These are phyloP conservation scores for Centrapalus pauciflorus DNA, from an alignment of 129 eudicot species.

Conservation along the genomic window DNA sequence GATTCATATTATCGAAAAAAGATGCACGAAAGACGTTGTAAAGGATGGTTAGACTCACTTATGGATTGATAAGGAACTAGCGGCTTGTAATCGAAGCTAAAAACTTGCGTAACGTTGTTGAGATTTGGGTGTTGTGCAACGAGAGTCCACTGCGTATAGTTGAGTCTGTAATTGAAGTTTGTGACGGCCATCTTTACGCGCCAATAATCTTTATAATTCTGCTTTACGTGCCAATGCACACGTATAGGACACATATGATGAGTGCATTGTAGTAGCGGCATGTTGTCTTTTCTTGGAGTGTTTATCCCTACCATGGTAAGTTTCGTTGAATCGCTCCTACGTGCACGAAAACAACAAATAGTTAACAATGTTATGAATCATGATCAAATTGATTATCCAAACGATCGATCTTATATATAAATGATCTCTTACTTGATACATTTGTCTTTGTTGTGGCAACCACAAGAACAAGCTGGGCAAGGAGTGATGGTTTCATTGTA, in stretches of 20 bases:
- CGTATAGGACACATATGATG: constrained; percentile 90
- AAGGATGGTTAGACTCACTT: constrained; percentile 39
- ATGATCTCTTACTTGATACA: constrained; percentile 52
- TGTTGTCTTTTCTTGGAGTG: constrained; percentile 68
- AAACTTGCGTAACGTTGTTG: constrained; percentile 82
- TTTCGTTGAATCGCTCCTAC: constrained; percentile 56
- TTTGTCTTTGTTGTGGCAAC: constrained; percentile 62
- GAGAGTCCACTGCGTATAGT: constrained; percentile 78
- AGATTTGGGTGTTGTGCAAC: constrained; percentile 91
- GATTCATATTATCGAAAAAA: neutral
- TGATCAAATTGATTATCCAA: neutral
- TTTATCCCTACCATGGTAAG: constrained; percentile 48
- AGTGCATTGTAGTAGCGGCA: constrained; percentile 74
- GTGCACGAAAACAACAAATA: constrained; percentile 1
- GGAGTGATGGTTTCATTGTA: constrained; percentile 75
- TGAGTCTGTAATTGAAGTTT: constrained; percentile 67
- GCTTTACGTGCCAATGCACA: constrained; percentile 83
- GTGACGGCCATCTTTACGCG: constrained; percentile 72
- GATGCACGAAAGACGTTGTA: neutral
- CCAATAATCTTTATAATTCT: constrained; percentile 81
- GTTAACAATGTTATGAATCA: neutral
- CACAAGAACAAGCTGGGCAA: constrained; percentile 80
- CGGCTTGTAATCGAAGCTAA: constrained; percentile 86
- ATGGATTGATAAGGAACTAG: constrained; percentile 73
- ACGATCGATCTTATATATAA: too few species aligned